These are phyloP conservation scores for Diaporthe eres DNA, from an alignment of 2,329 filamentous ascomycete species.

Conservation along the genomic window DNA sequence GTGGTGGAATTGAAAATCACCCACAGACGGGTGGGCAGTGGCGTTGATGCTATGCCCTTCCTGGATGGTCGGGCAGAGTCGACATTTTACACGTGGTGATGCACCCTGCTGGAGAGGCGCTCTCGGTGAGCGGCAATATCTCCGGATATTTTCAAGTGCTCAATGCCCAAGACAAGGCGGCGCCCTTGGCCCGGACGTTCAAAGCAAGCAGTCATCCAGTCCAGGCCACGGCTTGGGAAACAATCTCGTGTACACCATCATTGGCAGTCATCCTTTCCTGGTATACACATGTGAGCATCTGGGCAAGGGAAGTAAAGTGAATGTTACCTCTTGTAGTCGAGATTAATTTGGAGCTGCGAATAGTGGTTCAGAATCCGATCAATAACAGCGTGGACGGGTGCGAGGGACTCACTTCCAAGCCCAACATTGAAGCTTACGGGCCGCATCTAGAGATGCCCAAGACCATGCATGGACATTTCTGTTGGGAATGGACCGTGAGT, in stretches of 20 bases:
- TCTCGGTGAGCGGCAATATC: slow-evolving; percentile 13
- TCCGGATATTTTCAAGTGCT: not conserved
- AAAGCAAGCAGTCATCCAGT: not conserved
- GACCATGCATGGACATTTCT: not conserved
- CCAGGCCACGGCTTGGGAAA: no score
- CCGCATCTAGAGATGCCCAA: not conserved
- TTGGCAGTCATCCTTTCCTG: no score
- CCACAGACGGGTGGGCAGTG: not conserved
- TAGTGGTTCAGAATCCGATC: not conserved
- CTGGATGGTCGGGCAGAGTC: not conserved
- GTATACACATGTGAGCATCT: not conserved
- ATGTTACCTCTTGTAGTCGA: not conserved
- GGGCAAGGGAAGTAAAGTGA: not conserved
- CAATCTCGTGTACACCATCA: not conserved
- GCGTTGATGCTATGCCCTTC: slow-evolving; percentile 11
- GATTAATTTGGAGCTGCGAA: not conserved
- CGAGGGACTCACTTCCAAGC: no score
- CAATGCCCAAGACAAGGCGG: not conserved
- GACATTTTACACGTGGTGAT: not conserved
- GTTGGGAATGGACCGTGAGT: not conserved
- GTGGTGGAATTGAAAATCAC: not conserved
- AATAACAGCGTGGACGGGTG: not conserved
- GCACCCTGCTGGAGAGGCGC: not conserved
- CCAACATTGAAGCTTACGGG: not conserved
- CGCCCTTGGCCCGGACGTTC: not conserved